Conservation (phyloP, 192 early-diverging fungal genomes). For the Coemansia sp. region DNA sequence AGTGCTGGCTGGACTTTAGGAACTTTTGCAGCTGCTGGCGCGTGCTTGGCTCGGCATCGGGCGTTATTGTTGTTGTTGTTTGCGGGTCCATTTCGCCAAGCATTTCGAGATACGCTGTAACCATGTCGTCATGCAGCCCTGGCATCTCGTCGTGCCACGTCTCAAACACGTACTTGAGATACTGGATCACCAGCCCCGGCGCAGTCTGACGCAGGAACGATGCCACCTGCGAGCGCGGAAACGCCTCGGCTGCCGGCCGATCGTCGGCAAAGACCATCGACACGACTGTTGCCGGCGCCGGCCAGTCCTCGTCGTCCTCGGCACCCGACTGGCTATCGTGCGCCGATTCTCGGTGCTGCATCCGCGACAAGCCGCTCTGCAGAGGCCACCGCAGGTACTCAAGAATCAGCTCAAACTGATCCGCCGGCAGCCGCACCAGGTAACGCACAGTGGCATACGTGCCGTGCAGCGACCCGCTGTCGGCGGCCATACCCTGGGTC, state of each 20-base stretch:
- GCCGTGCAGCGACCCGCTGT: conserved; percentile 58
- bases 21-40: conserved; percentile 60
- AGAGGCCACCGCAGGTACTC: conserved; percentile 83
- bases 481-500: conserved; percentile 50
- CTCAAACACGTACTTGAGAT: conserved; percentile 79
- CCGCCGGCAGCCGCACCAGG: conserved; percentile 73
- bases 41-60: neutral
- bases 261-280: conserved; percentile 53
- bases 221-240: conserved; percentile 62
- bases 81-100: conserved; percentile 34
- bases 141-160: conserved; percentile 64
- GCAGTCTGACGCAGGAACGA: conserved; percentile 69
- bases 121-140: conserved; percentile 76
- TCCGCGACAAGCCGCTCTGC: conserved; percentile 53
- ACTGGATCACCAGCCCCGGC: conserved; percentile 65
- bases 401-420: conserved; percentile 77
- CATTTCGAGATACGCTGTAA: conserved; percentile 76
- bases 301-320: conserved; percentile 36
- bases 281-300: conserved; percentile 19
- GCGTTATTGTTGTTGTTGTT: conserved; percentile 11
- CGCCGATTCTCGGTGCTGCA: neutral
- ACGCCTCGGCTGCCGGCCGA: conserved; percentile 56
- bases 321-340: conserved; percentile 22
- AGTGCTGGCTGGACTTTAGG: conserved; percentile 64
- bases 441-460: conserved; percentile 68